These are phyloP conservation scores for Acer negundo DNA, from an alignment of 345 rosid species.

Conservation along the genomic window DNA sequence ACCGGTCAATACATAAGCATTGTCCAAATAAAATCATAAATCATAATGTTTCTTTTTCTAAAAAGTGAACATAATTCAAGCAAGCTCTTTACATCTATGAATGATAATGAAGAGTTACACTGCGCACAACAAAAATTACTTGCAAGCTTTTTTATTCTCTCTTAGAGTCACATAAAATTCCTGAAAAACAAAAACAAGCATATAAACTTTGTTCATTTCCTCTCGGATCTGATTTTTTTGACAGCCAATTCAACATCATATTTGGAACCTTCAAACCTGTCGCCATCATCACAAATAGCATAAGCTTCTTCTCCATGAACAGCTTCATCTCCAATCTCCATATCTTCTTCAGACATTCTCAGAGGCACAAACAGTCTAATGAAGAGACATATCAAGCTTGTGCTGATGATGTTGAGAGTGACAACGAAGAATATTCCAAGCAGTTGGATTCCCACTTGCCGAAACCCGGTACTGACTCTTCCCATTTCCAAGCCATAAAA, in stretches of 20 bases:
- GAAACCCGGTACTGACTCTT: constrained; percentile 22
- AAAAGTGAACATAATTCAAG: background rate
- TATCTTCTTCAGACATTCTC: constrained; percentile 47
- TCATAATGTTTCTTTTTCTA: background rate
- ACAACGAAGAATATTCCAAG: constrained; percentile 31
- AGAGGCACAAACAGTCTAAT: constrained; percentile 35
- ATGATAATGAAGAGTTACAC: background rate
- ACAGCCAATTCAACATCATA: constrained; percentile 15
- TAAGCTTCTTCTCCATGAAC: constrained; percentile 50
- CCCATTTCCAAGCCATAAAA: constrained; percentile 39
- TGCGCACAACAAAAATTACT: background rate
- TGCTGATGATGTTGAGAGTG: constrained; percentile 27
- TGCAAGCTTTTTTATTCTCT: background rate
- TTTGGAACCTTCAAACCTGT: constrained; percentile 21
- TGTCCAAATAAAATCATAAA: background rate
- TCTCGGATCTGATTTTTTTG: background rate
- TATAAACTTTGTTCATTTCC: background rate
- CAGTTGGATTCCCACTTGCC: constrained; percentile 46
- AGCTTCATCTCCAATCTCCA: constrained; percentile 52
- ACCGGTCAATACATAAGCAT: too few relatives aligned
- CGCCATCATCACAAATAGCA: constrained; percentile 36
- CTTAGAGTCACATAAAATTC: background rate
- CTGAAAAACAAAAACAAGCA: background rate
- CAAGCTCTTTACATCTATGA: background rate
- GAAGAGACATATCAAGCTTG: constrained; percentile 39